Base-by-base conservation (phyloP, 2,329 filamentous ascomycete genomes). In the Alternaria longipes region DNA sequence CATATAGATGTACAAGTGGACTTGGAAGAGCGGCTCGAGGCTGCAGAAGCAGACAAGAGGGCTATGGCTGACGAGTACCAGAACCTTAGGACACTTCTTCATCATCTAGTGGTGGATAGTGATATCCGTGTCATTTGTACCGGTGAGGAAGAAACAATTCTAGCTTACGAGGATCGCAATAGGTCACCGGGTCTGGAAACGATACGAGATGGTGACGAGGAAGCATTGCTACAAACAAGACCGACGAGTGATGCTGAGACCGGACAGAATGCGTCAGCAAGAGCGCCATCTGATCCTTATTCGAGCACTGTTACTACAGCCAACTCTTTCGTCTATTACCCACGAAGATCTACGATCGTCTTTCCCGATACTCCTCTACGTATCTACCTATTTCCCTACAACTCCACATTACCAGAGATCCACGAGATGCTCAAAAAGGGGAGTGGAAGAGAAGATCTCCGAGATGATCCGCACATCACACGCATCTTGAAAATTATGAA, bases 401-500 rank as follows among this genome's bases (percentile, higher is more conserved):
- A 56, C 6, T 63, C 55, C 1, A 69, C 63, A 22, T 58, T 73
- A 1, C n/a, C 51, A 0, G 54, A 68, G 16, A 64, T 70, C 14
- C 45, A 40, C 2, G 22, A 62, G 5, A 59, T 64, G 12, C 55
- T 73, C 0, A 22, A 62, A 20, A 24, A 44, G 54, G 8, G 18
- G 44, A 28, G 24, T 20, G 3, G 14, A 52, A 9, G 47, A 47
- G 7, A 40, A 16, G n/a, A 40, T 9, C 47, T 46, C 4, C 53
- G 55, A 30, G 12, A 49, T 1, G 59, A 66, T 22, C 26, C 44
- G 4, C 41, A 45, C 16, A 16, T 54, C 8, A 18, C 14, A 0
- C 59, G 56, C n/a, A 44, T 70, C 30, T 34, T 63, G 18, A 49
- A 66, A 14, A 69, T 69, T 12, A 46, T 72, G 20, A 51, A 64